These are phyloP conservation scores for Phytophthora hybrid DNA, from an alignment of 352 stramenopile species.

Conservation along the genomic window DNA sequence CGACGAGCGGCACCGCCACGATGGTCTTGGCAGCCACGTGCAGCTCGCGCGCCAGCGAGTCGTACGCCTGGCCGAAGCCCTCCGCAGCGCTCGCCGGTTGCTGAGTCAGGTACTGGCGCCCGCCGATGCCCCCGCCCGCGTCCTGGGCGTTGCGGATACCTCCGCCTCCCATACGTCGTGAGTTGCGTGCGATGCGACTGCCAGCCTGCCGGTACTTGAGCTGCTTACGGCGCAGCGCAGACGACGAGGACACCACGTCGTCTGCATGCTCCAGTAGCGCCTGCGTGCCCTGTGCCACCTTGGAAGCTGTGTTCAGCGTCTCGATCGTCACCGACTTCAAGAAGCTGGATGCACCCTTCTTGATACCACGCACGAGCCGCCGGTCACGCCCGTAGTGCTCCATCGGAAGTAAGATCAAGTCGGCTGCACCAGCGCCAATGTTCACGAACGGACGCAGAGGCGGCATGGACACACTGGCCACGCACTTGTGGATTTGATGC, in stretches of 20 bases:
- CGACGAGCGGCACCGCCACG: slow-evolving; percentile 87
- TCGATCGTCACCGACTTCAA: slow-evolving; percentile 90
- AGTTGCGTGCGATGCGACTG: slow-evolving; percentile 85
- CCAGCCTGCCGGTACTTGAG: slow-evolving; percentile 84
- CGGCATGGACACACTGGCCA: slow-evolving; percentile 89
- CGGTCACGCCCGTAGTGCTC: slow-evolving; percentile 88
- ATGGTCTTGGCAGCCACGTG: slow-evolving; percentile 90
- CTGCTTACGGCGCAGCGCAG: slow-evolving; percentile 67
- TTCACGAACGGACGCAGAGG: slow-evolving; percentile 88
- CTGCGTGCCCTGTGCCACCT: slow-evolving; percentile 85
- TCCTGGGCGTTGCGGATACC: slow-evolving; percentile 82
- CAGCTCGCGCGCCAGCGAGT: slow-evolving; percentile 83
- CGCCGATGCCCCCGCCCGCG: slow-evolving; percentile 73
- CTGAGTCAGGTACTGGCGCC: slow-evolving; percentile 82
- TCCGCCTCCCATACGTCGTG: slow-evolving; percentile 75
- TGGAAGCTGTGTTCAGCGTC: slow-evolving; percentile 87
- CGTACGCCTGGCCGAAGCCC: slow-evolving; percentile 86
- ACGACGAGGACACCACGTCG: slow-evolving; percentile 79
- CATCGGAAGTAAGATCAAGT: slow-evolving; percentile 88
- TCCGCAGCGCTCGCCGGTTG: slow-evolving; percentile 86
- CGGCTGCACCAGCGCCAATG: slow-evolving; percentile 83
- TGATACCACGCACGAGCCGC: slow-evolving; percentile 82
- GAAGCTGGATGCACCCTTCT: slow-evolving; percentile 89
- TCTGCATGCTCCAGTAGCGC: slow-evolving; percentile 85
- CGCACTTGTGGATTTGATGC: slow-evolving; percentile 90